Conservation (phyloP, 495 filamentous ascomycete species). For the Aspergillus wentii region DNA sequence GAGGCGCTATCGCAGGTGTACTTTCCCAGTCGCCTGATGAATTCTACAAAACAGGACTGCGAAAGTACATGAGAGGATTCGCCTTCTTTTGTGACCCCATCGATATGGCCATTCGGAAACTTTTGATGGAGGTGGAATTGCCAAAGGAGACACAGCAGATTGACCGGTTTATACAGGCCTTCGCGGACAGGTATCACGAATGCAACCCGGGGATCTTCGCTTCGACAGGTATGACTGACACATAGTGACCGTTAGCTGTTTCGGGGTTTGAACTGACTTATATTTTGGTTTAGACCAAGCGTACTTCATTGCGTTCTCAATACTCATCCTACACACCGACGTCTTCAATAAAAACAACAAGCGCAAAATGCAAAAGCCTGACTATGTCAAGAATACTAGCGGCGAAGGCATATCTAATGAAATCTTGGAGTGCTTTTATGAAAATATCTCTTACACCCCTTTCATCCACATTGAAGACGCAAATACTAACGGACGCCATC, state of each 20-base stretch:
- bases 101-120: conserved; percentile 94
- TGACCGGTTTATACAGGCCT: conserved; percentile 86
- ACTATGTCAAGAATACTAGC: conserved; percentile 92
- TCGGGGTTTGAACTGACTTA: no score
- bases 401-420: conserved; percentile 88
- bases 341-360: conserved; percentile 99
- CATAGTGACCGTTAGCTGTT: no score
- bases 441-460: conserved; percentile 95
- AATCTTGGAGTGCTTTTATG: conserved; percentile 92
- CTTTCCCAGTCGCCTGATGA: conserved; percentile 78
- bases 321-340: conserved; percentile 94
- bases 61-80: conserved; percentile 94
- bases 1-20: conserved; percentile 73
- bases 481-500: conserved; percentile 71
- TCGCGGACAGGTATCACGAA: conserved; percentile 95
- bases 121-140: conserved; percentile 93
- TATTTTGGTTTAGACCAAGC: conserved; percentile 93
- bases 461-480: conserved; percentile 97
- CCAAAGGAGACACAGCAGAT: conserved; percentile 98
- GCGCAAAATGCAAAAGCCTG: conserved; percentile 94
- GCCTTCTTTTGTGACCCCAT: conserved; percentile 93
- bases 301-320: conserved; percentile 95
- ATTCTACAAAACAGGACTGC: conserved; percentile 75
- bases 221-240: conserved; percentile 63
- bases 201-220: conserved; percentile 97